These are phyloP conservation scores for Russula brevipes DNA, from an alignment of 768 basidiomycete genomes.

Conservation along the genomic window DNA sequence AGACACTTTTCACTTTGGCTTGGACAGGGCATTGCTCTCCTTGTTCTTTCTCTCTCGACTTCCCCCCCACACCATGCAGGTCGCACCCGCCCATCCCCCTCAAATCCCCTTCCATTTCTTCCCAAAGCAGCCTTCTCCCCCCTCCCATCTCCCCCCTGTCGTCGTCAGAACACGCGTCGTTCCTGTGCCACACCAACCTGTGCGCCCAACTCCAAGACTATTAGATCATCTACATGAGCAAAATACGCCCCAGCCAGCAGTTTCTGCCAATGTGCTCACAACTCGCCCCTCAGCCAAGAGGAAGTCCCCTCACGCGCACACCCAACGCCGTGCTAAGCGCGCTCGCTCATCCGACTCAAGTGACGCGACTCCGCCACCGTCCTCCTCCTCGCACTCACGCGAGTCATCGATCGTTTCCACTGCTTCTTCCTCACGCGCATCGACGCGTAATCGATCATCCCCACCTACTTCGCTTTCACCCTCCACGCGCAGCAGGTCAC, in stretches of 20 bases:
- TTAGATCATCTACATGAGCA: neutral
- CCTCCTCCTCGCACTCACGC: conserved; percentile 4
- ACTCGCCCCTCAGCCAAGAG: neutral
- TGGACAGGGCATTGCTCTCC: neutral
- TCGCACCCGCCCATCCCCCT: conserved; percentile 11
- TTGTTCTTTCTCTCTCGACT: neutral
- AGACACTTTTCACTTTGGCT: conserved; percentile 2
- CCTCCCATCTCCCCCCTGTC: conserved; percentile 20
- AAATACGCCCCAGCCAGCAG: conserved; percentile 1
- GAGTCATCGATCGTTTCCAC: conserved; percentile 25
- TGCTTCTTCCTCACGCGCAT: conserved; percentile 22
- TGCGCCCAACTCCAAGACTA: neutral
- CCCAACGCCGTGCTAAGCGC: conserved; percentile 18
- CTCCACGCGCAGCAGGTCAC: conserved; percentile 47
- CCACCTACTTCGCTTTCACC: conserved; percentile 27
- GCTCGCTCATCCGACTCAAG: conserved; percentile 20
- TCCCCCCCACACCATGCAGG: conserved; percentile 15
- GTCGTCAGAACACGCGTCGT: conserved; percentile 33
- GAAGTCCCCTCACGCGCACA: neutral
- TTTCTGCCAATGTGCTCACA: neutral
- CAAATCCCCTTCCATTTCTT: conserved; percentile 30
- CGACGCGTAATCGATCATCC: conserved; percentile 27
- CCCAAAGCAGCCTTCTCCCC: conserved; percentile 28
- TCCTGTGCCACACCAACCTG: conserved; percentile 20
- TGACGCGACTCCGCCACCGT: conserved; percentile 18